A percentile compares a stretch with the other conserved stretches of the same genome.
phyloP scores from a whole-genome alignment of 768 basidiomycete species.

The Tephrocybe sp. region DNA sequence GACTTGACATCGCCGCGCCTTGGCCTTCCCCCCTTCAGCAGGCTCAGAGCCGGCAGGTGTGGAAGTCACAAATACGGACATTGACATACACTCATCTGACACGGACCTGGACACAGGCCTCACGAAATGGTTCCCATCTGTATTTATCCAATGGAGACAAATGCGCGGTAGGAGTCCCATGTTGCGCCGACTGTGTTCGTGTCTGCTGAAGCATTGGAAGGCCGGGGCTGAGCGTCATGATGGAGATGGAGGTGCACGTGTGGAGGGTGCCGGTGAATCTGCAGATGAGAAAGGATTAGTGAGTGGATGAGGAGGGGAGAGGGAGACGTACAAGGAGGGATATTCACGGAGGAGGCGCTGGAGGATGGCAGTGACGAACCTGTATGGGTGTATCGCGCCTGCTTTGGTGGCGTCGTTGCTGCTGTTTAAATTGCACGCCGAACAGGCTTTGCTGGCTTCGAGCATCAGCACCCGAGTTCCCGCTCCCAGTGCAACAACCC shows the following conservation, averaged over 20 bases:
- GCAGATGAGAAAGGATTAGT: no score
- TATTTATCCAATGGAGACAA: conserved; percentile 51
- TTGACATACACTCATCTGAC: no score
- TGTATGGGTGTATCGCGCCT: conserved; percentile 71
- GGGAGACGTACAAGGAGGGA: conserved; percentile 40
- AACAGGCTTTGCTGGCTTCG: conserved; percentile 78
- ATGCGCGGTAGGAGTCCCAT: conserved; percentile 51
- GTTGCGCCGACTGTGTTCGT: not conserved
- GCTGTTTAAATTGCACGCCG: no score
- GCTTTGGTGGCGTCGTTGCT: conserved; percentile 63
- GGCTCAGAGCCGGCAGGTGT: no score
- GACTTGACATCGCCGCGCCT: no score
- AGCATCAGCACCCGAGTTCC: conserved; percentile 63
- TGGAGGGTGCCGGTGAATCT: conserved; percentile 64
- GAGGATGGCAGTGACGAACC: conserved; percentile 62
- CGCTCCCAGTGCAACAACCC: conserved; percentile 42
- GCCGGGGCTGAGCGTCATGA: conserved; percentile 60
- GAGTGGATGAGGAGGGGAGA: not conserved
- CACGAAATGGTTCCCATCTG: no score
- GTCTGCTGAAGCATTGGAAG: not conserved
- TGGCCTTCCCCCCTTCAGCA: no score
- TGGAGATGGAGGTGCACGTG: conserved; percentile 54
- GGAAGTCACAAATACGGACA: no score
- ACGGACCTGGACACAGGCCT: no score
- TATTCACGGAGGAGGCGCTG: conserved; percentile 50